Conservation (phyloP, 108 stramenopile genomes). For the Seminavis robusta region DNA sequence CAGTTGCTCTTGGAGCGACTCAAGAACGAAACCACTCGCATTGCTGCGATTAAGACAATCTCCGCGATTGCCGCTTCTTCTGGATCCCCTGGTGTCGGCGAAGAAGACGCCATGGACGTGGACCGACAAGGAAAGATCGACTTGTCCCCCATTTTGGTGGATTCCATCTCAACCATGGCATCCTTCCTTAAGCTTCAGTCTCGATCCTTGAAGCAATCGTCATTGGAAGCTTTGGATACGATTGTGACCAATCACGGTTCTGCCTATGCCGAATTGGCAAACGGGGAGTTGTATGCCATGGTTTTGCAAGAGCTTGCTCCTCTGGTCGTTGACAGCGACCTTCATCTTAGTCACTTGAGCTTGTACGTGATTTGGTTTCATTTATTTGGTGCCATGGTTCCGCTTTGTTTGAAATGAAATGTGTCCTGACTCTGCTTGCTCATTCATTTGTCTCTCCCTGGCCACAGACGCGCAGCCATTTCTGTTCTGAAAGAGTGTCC, state of each 20-base stretch:
- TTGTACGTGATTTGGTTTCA: conserved; percentile 60
- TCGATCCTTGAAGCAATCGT: conserved; percentile 78
- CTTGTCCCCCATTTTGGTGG: conserved; percentile 67
- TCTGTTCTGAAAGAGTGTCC: conserved; percentile 68
- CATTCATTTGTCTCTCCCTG: not conserved
- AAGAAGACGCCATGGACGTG: conserved; percentile 5
- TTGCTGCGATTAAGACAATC: conserved; percentile 89
- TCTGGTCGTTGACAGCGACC: conserved; percentile 85
- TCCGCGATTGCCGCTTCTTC: conserved; percentile 62
- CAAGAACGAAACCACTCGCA: conserved; percentile 92
- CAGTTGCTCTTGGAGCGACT: conserved; percentile 83
- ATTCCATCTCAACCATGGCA: conserved; percentile 76
- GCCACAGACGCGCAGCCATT: conserved; percentile 32
- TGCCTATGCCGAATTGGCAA: conserved; percentile 10
- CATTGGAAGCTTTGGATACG: conserved; percentile 77
- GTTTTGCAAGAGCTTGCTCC: conserved; percentile 73
- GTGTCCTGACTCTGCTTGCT: not conserved
- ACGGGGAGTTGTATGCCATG: conserved; percentile 52
- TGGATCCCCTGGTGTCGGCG: conserved; percentile 11
- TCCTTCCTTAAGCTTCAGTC: conserved; percentile 84
- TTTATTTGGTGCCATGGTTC: not conserved
- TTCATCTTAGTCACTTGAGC: conserved; percentile 88
- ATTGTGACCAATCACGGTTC: conserved; percentile 62
- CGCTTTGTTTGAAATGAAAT: not conserved
- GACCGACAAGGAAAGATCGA: conserved; percentile 48